Evolutionary conservation across 1,284 basidiomycete genomes (phyloP).

Genomic region (Rhodotorula sp.): DNA sequence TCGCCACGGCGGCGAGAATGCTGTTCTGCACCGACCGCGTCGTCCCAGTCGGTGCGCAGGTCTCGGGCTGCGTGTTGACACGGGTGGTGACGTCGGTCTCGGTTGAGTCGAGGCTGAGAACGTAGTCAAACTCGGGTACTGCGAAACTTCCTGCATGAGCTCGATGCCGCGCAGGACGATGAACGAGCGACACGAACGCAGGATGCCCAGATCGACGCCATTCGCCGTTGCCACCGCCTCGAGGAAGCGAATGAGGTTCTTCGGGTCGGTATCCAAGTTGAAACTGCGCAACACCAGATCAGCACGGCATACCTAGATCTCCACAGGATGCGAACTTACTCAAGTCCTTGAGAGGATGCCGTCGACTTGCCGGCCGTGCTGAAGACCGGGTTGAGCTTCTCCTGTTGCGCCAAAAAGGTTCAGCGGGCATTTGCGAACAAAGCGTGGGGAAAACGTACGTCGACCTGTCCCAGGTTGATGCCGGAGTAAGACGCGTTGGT

Average conservation of each 20-base stretch:
- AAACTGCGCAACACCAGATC: constrained; percentile 47
- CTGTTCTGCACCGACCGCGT: constrained; percentile 60
- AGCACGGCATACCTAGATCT: neutral
- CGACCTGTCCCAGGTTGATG: constrained; percentile 53
- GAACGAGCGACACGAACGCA: constrained; percentile 61
- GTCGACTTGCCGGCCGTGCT: constrained; percentile 63
- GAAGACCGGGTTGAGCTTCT: constrained; percentile 54
- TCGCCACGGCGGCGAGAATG: constrained; percentile 64
- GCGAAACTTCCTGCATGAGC: neutral
- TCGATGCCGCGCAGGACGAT: constrained; percentile 47
- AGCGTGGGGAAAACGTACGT: constrained; percentile 50
- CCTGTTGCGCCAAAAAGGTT: neutral
- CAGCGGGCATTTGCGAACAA: neutral
- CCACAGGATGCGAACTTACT: constrained; percentile 41
- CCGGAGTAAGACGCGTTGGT: constrained; percentile 59
- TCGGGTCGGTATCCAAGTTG: constrained; percentile 66
- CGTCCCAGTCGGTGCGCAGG: constrained; percentile 53
- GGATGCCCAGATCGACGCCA: constrained; percentile 65
- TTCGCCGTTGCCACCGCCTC: constrained; percentile 60
- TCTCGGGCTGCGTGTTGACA: constrained; percentile 46
- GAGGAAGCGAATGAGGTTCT: constrained; percentile 65
- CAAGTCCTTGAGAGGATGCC: constrained; percentile 63
- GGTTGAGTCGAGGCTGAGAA: constrained; percentile 46
- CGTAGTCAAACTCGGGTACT: constrained; percentile 45
- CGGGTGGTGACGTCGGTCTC: constrained; percentile 42